Evolutionary conservation across 179 eudicot genomes (phyloP).

Genomic region (Spinacia oleracea): DNA sequence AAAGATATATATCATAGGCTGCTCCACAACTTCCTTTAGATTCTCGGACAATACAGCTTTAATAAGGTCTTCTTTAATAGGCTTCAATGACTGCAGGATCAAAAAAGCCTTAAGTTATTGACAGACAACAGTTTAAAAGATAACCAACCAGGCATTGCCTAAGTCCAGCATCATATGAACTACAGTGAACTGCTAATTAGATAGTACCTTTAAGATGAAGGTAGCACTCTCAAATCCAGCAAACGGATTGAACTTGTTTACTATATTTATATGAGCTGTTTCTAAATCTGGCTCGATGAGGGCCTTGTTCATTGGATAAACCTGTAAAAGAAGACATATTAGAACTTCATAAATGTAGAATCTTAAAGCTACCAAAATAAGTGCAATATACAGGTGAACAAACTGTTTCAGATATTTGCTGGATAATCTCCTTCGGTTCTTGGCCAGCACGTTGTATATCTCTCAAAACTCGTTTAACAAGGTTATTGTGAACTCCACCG

Average conservation of each 20-base stretch:
- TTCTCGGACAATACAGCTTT: constrained; percentile 56
- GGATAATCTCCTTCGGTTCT: constrained; percentile 92
- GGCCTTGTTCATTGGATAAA: constrained; percentile 97
- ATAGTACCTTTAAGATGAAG: constrained; percentile 83
- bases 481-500: constrained; percentile 96
- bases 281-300: constrained; percentile 96
- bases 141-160: constrained; percentile 1
- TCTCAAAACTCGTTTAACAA: constrained; percentile 86
- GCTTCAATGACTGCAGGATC: constrained; percentile 60
- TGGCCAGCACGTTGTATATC: constrained; percentile 97
- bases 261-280: constrained; percentile 86
- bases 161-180: background rate
- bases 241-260: constrained; percentile 92
- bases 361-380: background rate
- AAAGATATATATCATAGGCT: constrained; percentile 88
- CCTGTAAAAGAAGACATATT: constrained; percentile 46
- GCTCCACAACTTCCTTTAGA: constrained; percentile 56
- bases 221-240: constrained; percentile 90
- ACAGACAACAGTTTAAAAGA: background rate
- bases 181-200: background rate
- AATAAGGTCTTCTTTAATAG: constrained; percentile 59
- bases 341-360: constrained; percentile 24
- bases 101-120: background rate
- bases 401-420: constrained; percentile 98
- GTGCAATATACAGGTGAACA: constrained; percentile 18